Evolutionary conservation across 2,329 filamentous ascomycete genomes (phyloP).

Genomic region (Onygena corvina): DNA sequence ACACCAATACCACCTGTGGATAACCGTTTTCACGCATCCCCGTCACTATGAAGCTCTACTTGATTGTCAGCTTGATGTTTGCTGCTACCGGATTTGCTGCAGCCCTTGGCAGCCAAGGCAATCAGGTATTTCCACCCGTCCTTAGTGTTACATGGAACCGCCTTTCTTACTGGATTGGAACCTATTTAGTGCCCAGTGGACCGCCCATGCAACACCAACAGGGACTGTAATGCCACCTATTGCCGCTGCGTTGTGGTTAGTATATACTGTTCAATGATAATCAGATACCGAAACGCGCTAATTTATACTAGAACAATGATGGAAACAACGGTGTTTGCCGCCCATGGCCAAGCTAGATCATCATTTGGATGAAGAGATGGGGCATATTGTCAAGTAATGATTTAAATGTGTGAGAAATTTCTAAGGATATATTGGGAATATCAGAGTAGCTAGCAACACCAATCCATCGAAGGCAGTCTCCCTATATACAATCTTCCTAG

Average conservation of each 20-base stretch:
- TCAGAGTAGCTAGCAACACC: too few relatives aligned
- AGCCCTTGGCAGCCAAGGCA: neutral
- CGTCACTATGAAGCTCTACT: neutral
- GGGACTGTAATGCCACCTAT: neutral
- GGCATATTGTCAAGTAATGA: too few relatives aligned
- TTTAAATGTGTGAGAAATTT: too few relatives aligned
- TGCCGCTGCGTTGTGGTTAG: neutral
- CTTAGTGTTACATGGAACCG: neutral
- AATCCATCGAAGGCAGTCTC: too few relatives aligned
- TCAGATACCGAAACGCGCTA: neutral
- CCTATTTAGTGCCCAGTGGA: neutral
- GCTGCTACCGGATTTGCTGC: slow-evolving; percentile 1
- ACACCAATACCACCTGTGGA: neutral
- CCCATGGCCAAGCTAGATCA: slow-evolving; percentile 5
- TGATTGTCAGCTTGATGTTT: slow-evolving; percentile 5
- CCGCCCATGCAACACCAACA: neutral
- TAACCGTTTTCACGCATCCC: neutral
- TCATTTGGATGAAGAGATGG: too few relatives aligned
- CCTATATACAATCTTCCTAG: too few relatives aligned
- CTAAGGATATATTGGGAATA: too few relatives aligned
- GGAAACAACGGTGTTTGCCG: neutral
- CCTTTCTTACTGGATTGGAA: neutral
- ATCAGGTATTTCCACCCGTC: neutral
- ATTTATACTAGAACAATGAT: neutral
- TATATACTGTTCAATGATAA: neutral